phyloP scores from a whole-genome alignment of 2,329 filamentous ascomycete genomes.

The Emydomyces testavorans region DNA sequence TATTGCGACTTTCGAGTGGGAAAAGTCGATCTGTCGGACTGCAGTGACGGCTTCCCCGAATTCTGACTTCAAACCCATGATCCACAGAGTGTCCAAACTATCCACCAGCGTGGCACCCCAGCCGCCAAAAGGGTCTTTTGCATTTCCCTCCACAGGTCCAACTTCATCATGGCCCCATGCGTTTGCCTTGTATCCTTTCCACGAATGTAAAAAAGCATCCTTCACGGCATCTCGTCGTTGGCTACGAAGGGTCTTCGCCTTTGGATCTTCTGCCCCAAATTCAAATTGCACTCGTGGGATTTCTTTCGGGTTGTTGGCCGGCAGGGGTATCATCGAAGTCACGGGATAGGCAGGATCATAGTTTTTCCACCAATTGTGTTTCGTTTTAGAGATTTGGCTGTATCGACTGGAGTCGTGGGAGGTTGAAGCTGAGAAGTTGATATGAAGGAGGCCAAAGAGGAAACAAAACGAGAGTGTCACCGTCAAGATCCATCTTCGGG shows the following conservation, averaged over 20 bases:
- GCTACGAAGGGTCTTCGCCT: conserved; percentile 28
- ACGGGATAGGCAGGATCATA: conserved; percentile 18
- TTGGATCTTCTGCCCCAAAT: conserved; percentile 19
- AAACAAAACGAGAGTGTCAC: conserved; percentile 11
- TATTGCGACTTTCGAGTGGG: conserved; percentile 5
- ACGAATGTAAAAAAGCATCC: conserved; percentile 45
- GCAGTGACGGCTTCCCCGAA: conserved; percentile 45
- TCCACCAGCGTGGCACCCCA: conserved; percentile 52
- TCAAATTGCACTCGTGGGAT: conserved; percentile 23
- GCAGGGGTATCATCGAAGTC: conserved; percentile 19
- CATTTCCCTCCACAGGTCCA: conserved; percentile 43
- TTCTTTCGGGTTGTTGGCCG: conserved; percentile 16
- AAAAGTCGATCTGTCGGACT: conserved; percentile 45
- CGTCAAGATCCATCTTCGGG: conserved; percentile 14
- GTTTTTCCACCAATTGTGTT: conserved; percentile 14
- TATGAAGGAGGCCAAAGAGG: conserved; percentile 10
- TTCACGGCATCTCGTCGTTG: conserved; percentile 38
- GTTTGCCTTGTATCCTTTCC: conserved; percentile 49
- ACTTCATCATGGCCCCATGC: conserved; percentile 53
- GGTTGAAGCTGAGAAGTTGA: conserved; percentile 1
- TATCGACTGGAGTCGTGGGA: background rate
- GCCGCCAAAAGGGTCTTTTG: conserved; percentile 50
- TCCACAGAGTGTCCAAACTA: conserved; percentile 49
- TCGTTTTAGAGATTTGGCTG: background rate
- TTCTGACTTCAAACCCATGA: conserved; percentile 49